These are phyloP conservation scores for Polyporus arcularius DNA, from an alignment of 768 basidiomycete species.

Conservation along the genomic window DNA sequence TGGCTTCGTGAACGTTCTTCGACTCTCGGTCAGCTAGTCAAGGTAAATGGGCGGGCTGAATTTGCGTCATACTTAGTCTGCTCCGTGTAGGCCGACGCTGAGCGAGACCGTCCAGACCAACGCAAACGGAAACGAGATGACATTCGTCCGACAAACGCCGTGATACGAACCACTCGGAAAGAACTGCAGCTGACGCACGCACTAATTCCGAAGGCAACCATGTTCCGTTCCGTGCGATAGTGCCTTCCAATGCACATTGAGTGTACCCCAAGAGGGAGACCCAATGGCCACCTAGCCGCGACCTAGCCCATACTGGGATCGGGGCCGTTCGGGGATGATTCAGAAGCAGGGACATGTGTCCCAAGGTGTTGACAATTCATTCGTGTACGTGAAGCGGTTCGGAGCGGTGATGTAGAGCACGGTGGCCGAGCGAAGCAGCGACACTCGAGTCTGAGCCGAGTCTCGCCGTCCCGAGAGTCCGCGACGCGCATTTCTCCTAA, in stretches of 20 bases:
- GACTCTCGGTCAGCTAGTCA: constrained; percentile 3
- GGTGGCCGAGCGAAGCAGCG: no score
- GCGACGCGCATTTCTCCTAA: no score
- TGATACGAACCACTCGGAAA: background rate
- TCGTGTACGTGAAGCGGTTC: no score
- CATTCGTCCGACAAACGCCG: constrained; percentile 10
- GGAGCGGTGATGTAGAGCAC: no score
- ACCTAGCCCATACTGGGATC: no score
- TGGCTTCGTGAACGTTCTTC: constrained; percentile 13
- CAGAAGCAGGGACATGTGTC: no score
- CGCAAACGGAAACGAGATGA: background rate
- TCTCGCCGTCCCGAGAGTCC: no score
- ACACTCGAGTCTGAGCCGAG: no score
- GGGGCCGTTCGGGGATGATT: no score
- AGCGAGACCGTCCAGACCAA: constrained; percentile 3
- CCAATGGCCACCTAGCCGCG: no score
- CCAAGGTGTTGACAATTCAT: no score
- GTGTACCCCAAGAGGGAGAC: no score
- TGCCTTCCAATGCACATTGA: background rate
- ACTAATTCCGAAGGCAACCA: background rate
- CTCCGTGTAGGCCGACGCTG: background rate
- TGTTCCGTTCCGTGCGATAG: background rate
- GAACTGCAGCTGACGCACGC: background rate
- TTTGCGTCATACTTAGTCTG: constrained; percentile 7
- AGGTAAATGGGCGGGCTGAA: background rate